These are phyloP conservation scores for Mimosa bimucronata DNA, from an alignment of 306 rosid genomes.

Conservation along the genomic window DNA sequence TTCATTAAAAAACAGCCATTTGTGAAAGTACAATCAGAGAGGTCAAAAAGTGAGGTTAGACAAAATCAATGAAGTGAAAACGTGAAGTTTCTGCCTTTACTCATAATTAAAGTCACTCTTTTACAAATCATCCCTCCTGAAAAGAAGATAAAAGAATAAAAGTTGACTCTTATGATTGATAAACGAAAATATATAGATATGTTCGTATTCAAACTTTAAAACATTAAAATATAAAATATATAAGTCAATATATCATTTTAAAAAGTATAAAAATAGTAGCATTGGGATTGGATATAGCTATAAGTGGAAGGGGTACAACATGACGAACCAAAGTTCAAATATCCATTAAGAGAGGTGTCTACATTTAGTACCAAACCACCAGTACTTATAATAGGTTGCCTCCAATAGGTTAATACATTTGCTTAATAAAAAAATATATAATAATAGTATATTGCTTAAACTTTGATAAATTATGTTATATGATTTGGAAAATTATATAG, in stretches of 20 bases:
- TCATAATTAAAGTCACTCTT: background rate
- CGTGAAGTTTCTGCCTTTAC: background rate
- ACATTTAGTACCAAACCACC: too few species aligned
- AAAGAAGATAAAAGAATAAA: background rate
- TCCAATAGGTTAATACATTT: too few species aligned
- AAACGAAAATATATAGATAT: background rate
- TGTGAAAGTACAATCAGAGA: background rate
- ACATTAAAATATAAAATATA: background rate
- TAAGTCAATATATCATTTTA: too few species aligned
- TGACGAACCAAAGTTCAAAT: too few species aligned
- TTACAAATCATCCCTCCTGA: background rate
- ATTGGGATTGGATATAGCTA: too few species aligned
- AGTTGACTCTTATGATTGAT: background rate
- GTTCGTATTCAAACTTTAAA: background rate
- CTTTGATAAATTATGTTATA: background rate
- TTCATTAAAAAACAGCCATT: too few species aligned
- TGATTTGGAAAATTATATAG: background rate
- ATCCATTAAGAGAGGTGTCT: too few species aligned
- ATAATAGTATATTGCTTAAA: too few species aligned
- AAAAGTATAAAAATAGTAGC: background rate
- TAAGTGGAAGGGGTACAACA: too few species aligned
- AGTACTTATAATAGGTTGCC: too few species aligned
- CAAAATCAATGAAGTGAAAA: background rate
- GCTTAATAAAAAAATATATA: too few species aligned
- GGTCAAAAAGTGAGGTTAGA: background rate